A percentile compares a stretch with the other conserved stretches of the same genome.
Conservation (phyloP, 208 protist species). For the Leishmania tarentolae region DNA sequence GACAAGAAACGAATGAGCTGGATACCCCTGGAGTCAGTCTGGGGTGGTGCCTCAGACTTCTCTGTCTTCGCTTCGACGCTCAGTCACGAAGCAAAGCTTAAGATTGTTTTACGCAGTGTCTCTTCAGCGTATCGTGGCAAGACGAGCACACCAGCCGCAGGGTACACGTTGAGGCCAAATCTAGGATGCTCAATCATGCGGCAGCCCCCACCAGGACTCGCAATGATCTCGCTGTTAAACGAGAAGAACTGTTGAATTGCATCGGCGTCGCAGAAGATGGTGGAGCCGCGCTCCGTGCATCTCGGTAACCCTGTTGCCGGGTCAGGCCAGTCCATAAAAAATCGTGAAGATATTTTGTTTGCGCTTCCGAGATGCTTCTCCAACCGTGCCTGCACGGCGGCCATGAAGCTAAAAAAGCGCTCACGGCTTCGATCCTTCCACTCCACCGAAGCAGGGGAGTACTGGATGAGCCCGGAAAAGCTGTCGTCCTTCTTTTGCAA, state of each 20-base stretch:
- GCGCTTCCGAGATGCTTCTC: neutral
- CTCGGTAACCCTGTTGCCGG: conserved; percentile 56
- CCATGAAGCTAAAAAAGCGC: conserved; percentile 49
- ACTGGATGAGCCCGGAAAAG: conserved; percentile 41
- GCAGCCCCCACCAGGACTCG: conserved; percentile 43
- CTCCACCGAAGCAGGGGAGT: conserved; percentile 26
- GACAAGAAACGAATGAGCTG: neutral
- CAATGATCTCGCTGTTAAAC: conserved; percentile 44
- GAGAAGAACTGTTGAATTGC: conserved; percentile 51
- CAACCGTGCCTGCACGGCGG: conserved; percentile 11
- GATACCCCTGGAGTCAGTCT: neutral
- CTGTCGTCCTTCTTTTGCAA: conserved; percentile 10
- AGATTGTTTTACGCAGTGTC: conserved; percentile 19
- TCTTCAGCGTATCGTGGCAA: conserved; percentile 21
- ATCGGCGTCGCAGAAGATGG: conserved; percentile 43
- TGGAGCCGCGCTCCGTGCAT: conserved; percentile 27
- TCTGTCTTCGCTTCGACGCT: neutral
- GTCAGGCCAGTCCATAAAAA: conserved; percentile 58
- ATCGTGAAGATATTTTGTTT: neutral
- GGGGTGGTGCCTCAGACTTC: neutral
- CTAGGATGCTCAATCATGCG: conserved; percentile 55
- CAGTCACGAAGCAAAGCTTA: conserved; percentile 12
- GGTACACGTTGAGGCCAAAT: conserved; percentile 53
- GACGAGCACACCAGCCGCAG: conserved; percentile 35
- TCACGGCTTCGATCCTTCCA: conserved; percentile 59